Percentiles rank a stretch among this genome's conserved stretches.
These are phyloP conservation scores for Zygosaccharomyces bisporus DNA, from an alignment of 805 yeast genomes.

Conservation along the genomic window DNA sequence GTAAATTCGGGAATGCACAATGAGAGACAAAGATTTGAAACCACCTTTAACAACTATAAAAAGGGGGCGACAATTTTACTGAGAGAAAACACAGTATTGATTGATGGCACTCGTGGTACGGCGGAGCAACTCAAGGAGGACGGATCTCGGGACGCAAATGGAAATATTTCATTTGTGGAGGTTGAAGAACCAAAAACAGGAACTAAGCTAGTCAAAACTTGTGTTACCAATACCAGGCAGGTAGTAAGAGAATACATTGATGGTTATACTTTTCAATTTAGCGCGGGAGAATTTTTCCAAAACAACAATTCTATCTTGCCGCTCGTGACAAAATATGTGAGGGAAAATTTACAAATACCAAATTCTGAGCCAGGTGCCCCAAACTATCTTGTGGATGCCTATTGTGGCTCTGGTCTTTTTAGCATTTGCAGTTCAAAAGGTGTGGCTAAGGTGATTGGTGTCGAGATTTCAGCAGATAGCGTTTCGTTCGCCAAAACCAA, in stretches of 20 bases:
- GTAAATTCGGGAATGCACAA: conserved; percentile 68
- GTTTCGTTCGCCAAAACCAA: conserved; percentile 82
- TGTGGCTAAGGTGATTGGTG: conserved; percentile 86
- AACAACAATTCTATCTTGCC: conserved; percentile 92
- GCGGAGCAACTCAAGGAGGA: conserved; percentile 37
- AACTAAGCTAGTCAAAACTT: conserved; percentile 51
- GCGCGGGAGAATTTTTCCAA: conserved; percentile 96
- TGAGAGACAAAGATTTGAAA: conserved; percentile 57
- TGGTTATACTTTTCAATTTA: conserved; percentile 77
- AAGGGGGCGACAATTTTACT: conserved; percentile 84
- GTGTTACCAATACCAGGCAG: conserved; percentile 74
- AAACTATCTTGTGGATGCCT: conserved; percentile 82
- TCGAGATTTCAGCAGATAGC: conserved; percentile 87
- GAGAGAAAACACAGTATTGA: conserved; percentile 65
- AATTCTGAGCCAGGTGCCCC: conserved; percentile 43
- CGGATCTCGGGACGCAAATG: conserved; percentile 45
- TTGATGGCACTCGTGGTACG: conserved; percentile 26
- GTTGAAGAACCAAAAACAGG: conserved; percentile 30
- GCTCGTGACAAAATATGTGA: conserved; percentile 73
- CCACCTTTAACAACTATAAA: conserved; percentile 46
- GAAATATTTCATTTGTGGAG: conserved; percentile 40
- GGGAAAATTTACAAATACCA: conserved; percentile 55
- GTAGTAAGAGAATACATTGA: conserved; percentile 73
- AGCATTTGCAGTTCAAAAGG: conserved; percentile 79
- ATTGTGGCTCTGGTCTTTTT: conserved; percentile 94